Base-by-base conservation (phyloP, 495 filamentous ascomycete species). In the Aspergillus sparsus region DNA sequence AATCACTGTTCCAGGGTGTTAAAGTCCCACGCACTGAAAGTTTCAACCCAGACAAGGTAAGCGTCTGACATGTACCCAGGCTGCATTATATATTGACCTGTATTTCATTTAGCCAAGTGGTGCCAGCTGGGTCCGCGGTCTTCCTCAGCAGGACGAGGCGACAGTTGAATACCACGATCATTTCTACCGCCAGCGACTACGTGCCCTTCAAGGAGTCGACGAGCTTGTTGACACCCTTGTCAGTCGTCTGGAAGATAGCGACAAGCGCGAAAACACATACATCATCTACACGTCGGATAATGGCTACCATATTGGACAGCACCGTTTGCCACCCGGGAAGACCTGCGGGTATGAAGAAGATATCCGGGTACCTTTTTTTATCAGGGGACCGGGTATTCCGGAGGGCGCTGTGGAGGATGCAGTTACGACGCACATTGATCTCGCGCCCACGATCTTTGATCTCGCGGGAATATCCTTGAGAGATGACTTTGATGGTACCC, bases 211-310 rank as follows among this genome's bases (percentile, higher is more conserved):
- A 64, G 78, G 79, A 7, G 87, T 91, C 2, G 88, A 92, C 59
- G 88, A 91, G 71, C 73, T 90, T 13, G 83, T 92, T 0, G 84
- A 87, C 16, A 69, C 68, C 0, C 60, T 90, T 1, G 68, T 90
- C 1, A 58, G 63, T 0, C 77, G 80, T 0, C 70, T 92, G 0
- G 79, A 82, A 12, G 65, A 74, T 2, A 69, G 79, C 27, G 77
- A 71, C 13, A 62, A 87, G 34, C 68, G 89, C 7, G 85, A 89
- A 10, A 83, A 89, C 60, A 91, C 88, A 0, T 90, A 85, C 58
- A 80, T 92, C 47, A 78, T 92, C 52, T 90, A 87, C 67, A 87
- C 87, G 1, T 86, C 83, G 0, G 89, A 91, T 62, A 91, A 92
- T 62, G 88, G 89, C 0, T 91, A 86, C 68, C 87, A 90, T 61